These are phyloP conservation scores for Ustulina deusta DNA, from an alignment of 2,329 filamentous ascomycete species.

Conservation along the genomic window DNA sequence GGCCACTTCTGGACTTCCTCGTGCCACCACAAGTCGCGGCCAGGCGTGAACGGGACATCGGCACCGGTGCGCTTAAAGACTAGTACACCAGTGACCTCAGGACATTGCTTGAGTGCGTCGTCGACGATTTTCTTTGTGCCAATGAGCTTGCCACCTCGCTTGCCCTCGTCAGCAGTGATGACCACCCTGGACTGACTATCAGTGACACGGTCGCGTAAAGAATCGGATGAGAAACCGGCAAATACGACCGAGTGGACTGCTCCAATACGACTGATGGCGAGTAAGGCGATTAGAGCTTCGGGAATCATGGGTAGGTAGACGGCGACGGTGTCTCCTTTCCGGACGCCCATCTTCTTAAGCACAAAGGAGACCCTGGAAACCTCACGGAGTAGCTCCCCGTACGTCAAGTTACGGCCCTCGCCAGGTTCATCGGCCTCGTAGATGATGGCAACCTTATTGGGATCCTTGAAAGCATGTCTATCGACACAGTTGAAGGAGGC, in stretches of 20 bases:
- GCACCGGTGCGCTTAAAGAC: slow-evolving; percentile 96
- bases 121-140: slow-evolving; percentile 99
- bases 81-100: slow-evolving; percentile 84
- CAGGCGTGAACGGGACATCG: slow-evolving; percentile 89
- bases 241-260: slow-evolving; percentile 98
- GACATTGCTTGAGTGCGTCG: slow-evolving; percentile 95
- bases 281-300: slow-evolving; percentile 89
- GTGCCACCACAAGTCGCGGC: slow-evolving; percentile 97
- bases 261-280: slow-evolving; percentile 92
- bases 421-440: slow-evolving; percentile 95
- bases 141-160: slow-evolving; percentile 96
- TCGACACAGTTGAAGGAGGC: slow-evolving; percentile 98
- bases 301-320: slow-evolving; percentile 99
- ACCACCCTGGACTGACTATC: slow-evolving; percentile 92
- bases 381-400: slow-evolving; percentile 90
- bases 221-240: slow-evolving; percentile 96
- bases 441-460: slow-evolving; percentile 94
- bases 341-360: slow-evolving; percentile 93
- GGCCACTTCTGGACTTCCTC: slow-evolving; percentile 98
- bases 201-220: slow-evolving; percentile 91
- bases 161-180: slow-evolving; percentile 97
- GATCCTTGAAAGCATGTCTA: slow-evolving; percentile 94
- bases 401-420: slow-evolving; percentile 91
- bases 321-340: slow-evolving; percentile 96
- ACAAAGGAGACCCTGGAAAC: slow-evolving; percentile 89